phyloP scores from a whole-genome alignment of 257 asterid genomes.

The Echites panduratus region DNA sequence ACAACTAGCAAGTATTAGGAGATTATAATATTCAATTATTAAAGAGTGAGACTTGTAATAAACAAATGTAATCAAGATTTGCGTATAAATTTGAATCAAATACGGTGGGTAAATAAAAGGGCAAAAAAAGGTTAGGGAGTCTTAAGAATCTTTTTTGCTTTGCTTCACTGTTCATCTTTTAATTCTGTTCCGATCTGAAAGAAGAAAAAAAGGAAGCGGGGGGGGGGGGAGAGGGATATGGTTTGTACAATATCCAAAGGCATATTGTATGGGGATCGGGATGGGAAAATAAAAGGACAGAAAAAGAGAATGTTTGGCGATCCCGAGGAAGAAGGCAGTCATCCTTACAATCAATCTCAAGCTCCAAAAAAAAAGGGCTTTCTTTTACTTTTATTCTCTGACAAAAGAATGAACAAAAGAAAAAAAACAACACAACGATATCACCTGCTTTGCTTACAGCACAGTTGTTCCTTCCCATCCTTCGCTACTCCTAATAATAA shows the following conservation, averaged over 20 bases:
- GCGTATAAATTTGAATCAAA: no score
- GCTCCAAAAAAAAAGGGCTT: slow-evolving; percentile 31
- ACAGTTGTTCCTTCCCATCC: neutral
- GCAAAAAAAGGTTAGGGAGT: no score
- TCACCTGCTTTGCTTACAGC: neutral
- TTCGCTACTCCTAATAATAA: neutral
- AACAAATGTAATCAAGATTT: no score
- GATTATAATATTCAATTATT: no score
- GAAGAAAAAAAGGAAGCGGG: no score
- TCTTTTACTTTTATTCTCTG: slow-evolving; percentile 35
- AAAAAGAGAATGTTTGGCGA: slow-evolving; percentile 31
- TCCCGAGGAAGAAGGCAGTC: slow-evolving; percentile 44
- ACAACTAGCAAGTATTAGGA: no score
- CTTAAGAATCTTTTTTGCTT: slow-evolving; percentile 2
- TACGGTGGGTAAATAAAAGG: no score
- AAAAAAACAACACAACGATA: neutral
- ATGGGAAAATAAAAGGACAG: slow-evolving; percentile 17
- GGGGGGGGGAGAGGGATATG: neutral
- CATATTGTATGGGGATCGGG: neutral
- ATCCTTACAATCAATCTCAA: slow-evolving; percentile 9
- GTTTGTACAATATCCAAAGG: neutral
- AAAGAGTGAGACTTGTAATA: no score
- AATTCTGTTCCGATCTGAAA: neutral
- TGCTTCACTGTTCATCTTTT: neutral
- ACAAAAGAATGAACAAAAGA: slow-evolving; percentile 32